Conservation (phyloP, 352 stramenopile genomes). For the Thalassiosira exigua region DNA sequence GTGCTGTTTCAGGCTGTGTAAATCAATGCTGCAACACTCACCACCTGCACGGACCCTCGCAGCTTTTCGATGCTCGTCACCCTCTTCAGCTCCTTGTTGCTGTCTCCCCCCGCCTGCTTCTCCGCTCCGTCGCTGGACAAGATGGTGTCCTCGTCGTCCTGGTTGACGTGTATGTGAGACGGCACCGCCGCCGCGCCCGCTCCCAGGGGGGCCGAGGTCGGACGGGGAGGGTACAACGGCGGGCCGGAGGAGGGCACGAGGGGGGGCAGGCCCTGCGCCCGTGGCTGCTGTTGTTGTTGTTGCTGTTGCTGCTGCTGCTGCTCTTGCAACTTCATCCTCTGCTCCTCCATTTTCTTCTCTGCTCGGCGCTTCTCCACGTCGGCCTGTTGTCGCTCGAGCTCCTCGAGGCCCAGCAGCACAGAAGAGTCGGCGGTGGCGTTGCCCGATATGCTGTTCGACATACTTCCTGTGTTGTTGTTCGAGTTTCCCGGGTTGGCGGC, state of each 20-base stretch:
- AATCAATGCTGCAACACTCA: constrained; percentile 25
- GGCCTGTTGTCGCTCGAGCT: constrained; percentile 62
- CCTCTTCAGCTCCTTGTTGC: constrained; percentile 29
- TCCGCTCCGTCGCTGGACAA: constrained; percentile 18
- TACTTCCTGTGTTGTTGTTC: neutral
- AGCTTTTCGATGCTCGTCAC: constrained; percentile 50
- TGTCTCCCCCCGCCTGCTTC: neutral
- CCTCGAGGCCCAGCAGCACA: constrained; percentile 53
- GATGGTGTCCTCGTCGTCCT: constrained; percentile 43
- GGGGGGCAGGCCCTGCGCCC: constrained; percentile 30
- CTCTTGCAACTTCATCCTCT: constrained; percentile 11
- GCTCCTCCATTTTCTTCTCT: neutral
- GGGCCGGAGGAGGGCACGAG: constrained; percentile 10
- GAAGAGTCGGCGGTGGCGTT: constrained; percentile 2
- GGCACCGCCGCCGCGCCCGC: constrained; percentile 8
- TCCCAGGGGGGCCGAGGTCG: neutral
- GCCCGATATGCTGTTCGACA: neutral
- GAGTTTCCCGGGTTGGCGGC: neutral
- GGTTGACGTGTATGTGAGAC: constrained; percentile 40
- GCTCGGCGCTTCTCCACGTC: constrained; percentile 45
- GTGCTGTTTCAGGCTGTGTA: no score
- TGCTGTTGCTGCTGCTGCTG: constrained; percentile 35
- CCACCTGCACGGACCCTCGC: constrained; percentile 28
- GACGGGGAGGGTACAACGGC: neutral
- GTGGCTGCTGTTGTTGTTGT: constrained; percentile 31